These are phyloP conservation scores for Paramecium octaurelia DNA, from an alignment of 73 alveolate genomes.

Conservation along the genomic window DNA sequence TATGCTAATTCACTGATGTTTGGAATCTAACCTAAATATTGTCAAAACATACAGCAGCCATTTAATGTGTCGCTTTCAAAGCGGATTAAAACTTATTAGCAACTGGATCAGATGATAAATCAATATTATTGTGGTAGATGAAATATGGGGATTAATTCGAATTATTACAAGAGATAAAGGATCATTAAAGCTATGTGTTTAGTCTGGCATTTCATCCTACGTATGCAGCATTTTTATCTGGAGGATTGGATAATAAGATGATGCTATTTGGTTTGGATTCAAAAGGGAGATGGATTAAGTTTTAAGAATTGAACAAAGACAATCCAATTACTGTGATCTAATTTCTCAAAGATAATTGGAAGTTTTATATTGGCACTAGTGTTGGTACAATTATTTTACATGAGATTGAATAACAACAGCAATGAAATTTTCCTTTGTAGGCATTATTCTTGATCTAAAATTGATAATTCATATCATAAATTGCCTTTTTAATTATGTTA, in stretches of 20 bases:
- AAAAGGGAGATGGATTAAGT: neutral
- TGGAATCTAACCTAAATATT: neutral
- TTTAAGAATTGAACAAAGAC: neutral
- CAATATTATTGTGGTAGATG: neutral
- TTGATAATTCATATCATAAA: too few relatives aligned
- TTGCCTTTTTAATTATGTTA: neutral
- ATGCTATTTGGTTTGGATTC: neutral
- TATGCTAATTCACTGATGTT: neutral
- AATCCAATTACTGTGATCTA: neutral
- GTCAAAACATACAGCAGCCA: neutral
- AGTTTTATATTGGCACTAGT: neutral
- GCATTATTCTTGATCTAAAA: too few relatives aligned
- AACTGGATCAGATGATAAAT: neutral
- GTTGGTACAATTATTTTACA: neutral
- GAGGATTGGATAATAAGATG: neutral
- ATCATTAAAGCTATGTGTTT: neutral
- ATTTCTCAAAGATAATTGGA: neutral
- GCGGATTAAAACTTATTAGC: neutral
- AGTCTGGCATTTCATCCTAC: neutral
- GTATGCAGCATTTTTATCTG: neutral
- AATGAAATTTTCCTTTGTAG: neutral
- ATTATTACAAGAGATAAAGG: neutral
- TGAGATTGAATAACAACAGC: neutral
- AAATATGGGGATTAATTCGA: neutral
- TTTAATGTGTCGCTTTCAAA: neutral